Percentiles rank a stretch among this genome's conserved stretches.
Evolutionary conservation across 2,329 filamentous ascomycete genomes (phyloP).

Genomic region (Epichloe aotearoae): DNA sequence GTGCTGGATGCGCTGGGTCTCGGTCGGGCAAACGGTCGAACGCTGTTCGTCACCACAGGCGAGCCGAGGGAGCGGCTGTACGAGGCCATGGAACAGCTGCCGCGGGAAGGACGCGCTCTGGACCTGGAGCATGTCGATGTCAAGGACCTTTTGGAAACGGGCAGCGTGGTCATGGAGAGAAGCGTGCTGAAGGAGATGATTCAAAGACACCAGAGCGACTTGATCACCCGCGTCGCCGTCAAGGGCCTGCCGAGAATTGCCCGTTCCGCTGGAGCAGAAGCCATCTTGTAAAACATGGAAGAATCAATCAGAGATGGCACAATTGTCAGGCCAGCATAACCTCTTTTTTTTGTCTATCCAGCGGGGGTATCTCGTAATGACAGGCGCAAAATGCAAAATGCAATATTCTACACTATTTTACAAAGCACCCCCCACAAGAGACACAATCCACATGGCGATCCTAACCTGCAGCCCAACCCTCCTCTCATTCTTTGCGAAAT

Average conservation of each 20-base stretch:
- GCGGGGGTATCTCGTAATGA: conserved; percentile 2
- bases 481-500: conserved; percentile 69
- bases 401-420: conserved; percentile 24
- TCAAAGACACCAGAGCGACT: conserved; percentile 55
- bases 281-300: neutral
- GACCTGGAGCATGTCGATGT: conserved; percentile 76
- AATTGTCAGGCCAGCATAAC: neutral
- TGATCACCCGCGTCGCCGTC: conserved; percentile 35
- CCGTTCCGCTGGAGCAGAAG: conserved; percentile 18
- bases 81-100: conserved; percentile 49
- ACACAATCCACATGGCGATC: conserved; percentile 88
- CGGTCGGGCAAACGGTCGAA: conserved; percentile 53
- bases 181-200: conserved; percentile 65
- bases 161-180: conserved; percentile 77
- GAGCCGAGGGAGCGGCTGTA: conserved; percentile 49
- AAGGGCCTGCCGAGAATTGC: conserved; percentile 24
- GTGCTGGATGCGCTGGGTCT: conserved; percentile 60
- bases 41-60: conserved; percentile 63
- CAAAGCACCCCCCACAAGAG: conserved; percentile 79
- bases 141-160: conserved; percentile 80
- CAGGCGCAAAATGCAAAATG: neutral
- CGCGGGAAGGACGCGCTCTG: conserved; percentile 55
- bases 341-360: neutral
- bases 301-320: too few species aligned
- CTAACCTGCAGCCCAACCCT: conserved; percentile 76